Base-by-base conservation (phyloP, 169 alveolate species). In the Plasmodium chabaudi region DNA sequence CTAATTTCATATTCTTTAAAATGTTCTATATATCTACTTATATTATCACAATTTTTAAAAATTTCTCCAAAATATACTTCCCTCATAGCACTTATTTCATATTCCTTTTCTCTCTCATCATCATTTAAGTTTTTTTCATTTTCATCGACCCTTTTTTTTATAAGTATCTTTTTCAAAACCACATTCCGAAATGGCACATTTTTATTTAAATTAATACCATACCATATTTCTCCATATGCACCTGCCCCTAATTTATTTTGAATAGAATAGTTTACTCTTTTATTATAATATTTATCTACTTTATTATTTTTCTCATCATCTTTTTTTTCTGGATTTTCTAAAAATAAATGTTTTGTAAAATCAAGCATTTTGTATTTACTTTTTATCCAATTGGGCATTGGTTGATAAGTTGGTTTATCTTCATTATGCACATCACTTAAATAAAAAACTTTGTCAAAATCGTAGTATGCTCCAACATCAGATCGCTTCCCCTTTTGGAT, bases 21-120 rank as follows among this genome's bases (percentile, higher is more conserved):
- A 47, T 65, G 68, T 67, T 82, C 90, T 67, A 82, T 67, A 61
- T 67, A 82, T n/a, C 90, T 44, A 67, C 90, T 82, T 82, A 82
- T 59, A 46, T 82, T 65, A 10, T 53, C 84, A 59, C 84, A 82
- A 65, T 82, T 67, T 19, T 67, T 82, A 21, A 82, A 27, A 4
- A 51, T 10, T 46, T 82, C 84, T 0, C 90, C 90, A 67, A 82
- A 82, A 67, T 82, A 67, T 6, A 82, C 75, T 15, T 82, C 90
- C 39, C 90, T 82, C 84, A 67, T 82, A 21, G 90, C 90, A 67
- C 46, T 53, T n/a, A 49, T 10, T 56, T 82, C 84, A 25, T 79
- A 65, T 10, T 70, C n/a, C 56, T 82, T 27, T 67, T 82, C 90
- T 9, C 23, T 15, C 5, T 51, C 23, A 15, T 51, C 59, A 51